A percentile compares a stretch with the other conserved stretches of the same genome.
Evolutionary conservation across 1,284 basidiomycete genomes (phyloP).

Genomic region (Papiliotrema laurentii): DNA sequence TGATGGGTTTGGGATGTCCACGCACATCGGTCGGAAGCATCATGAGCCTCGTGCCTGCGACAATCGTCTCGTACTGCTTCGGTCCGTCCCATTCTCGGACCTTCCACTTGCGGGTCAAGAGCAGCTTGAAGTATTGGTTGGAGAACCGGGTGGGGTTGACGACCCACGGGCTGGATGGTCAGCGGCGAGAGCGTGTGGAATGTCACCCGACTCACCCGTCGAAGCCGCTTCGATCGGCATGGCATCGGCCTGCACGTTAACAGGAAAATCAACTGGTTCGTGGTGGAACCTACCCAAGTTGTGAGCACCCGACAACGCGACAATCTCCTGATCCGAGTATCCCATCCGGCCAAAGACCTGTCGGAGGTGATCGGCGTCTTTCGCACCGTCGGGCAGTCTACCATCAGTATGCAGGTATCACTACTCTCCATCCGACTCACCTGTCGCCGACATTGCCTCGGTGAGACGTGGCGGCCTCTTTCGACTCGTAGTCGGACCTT

Average conservation of each 20-base stretch:
- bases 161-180: conserved; percentile 36
- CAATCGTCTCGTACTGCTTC: conserved; percentile 49
- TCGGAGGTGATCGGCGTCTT: conserved; percentile 52
- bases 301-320: conserved; percentile 56
- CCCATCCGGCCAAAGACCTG: conserved; percentile 55
- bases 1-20: neutral
- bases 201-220: conserved; percentile 41
- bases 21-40: conserved; percentile 54
- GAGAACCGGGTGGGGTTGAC: conserved; percentile 52
- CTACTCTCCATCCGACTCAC: conserved; percentile 10
- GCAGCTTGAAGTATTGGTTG: conserved; percentile 52
- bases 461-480: conserved; percentile 39
- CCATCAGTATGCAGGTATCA: neutral
- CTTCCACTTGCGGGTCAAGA: conserved; percentile 53
- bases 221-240: conserved; percentile 51
- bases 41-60: conserved; percentile 53
- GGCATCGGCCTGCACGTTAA: conserved; percentile 43
- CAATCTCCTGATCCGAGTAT: conserved; percentile 55
- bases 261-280: neutral
- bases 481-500: conserved; percentile 50
- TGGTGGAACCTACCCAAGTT: conserved; percentile 47
- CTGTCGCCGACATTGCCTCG: conserved; percentile 46
- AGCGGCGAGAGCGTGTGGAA: neutral
- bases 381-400: conserved; percentile 51
- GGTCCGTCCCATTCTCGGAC: conserved; percentile 55